Evolutionary conservation across 495 filamentous ascomycete species (phyloP), one percentile per base, ranked within the genome.

Genomic region (Daldinia caldariorum): DNA sequence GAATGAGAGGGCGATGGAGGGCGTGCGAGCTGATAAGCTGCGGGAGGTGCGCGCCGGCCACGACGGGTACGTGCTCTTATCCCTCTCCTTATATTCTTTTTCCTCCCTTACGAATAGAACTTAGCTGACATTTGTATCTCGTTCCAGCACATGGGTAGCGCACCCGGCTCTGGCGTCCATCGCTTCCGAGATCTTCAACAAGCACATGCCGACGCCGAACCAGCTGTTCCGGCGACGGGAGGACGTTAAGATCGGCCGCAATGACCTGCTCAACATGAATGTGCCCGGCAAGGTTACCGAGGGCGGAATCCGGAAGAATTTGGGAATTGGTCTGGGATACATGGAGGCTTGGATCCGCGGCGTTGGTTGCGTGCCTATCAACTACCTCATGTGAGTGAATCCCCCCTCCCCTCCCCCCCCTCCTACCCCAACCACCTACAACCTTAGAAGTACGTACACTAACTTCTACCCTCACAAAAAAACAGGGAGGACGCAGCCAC

Each of bases 281-380:
- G 91, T 98, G 18, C 93, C 96, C 22, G 95, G 95, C 39, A 87
- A 89, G 77, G 87, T 99, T 76, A 97, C 96, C 71, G 96, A 98
- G 81, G 93, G 89, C 7, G 95, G 95, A 60, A 97, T 99, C 83
- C 89, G 93, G 75, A 97, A 97, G 89, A 99, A 99, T 82, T 84
- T 99, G 58, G 94, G 92, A 80, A 98, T 99, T 76, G 95, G 96
- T 20, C 88, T 99, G 1, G 89, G 91, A 58, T 99, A 99, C 81
- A 99, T 98, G 94, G 95, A 99, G 81, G 94, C 92, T 69, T 99
- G 95, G 95, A 85, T 98, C 34, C 91, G 93, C 63, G 95, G 94
- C 16, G 86, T 98, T 37, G 95, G 95, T 39, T 99, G 95, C 71
- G 93, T 99, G 62, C 96, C 95, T 18, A 97, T 99, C 82, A 97